phyloP scores from a whole-genome alignment of 1,139 yeast genomes.

The Blastobotrys ciferrii region DNA sequence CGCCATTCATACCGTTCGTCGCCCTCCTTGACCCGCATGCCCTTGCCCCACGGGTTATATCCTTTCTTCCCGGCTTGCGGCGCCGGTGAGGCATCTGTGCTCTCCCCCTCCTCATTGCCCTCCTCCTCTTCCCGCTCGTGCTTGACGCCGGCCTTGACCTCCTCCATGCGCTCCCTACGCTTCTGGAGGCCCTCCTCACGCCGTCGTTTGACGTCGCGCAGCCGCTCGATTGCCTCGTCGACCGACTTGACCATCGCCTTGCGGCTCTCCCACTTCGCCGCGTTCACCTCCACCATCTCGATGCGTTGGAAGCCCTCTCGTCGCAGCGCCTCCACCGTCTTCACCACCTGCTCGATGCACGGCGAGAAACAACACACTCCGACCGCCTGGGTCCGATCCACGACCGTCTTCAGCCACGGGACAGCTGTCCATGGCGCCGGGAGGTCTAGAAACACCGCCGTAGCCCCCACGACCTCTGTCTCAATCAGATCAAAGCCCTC shows the following conservation, averaged over 20 bases:
- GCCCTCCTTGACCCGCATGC: constrained; percentile 79
- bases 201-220: constrained; percentile 76
- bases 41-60: constrained; percentile 90
- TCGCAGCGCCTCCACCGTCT: constrained; percentile 73
- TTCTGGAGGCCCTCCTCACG: constrained; percentile 72
- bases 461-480: constrained; percentile 43
- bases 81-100: constrained; percentile 13
- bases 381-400: constrained; percentile 52
- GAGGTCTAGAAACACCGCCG: constrained; percentile 80
- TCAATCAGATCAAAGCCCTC: constrained; percentile 67
- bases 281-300: constrained; percentile 90
- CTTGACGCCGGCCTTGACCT: constrained; percentile 16
- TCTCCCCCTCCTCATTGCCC: too few relatives aligned
- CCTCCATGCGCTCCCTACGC: constrained; percentile 41
- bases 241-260: constrained; percentile 81
- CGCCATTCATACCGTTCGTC: constrained; percentile 78
- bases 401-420: constrained; percentile 57
- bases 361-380: constrained; percentile 94
- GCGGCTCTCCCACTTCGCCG: constrained; percentile 86
- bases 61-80: constrained; percentile 45
- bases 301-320: constrained; percentile 81
- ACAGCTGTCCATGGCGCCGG: constrained; percentile 99
- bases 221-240: constrained; percentile 75
- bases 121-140: constrained; percentile 21
- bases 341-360: constrained; percentile 93